Base-by-base conservation (phyloP, 306 rosid genomes). In the Medicago ruthenica region DNA sequence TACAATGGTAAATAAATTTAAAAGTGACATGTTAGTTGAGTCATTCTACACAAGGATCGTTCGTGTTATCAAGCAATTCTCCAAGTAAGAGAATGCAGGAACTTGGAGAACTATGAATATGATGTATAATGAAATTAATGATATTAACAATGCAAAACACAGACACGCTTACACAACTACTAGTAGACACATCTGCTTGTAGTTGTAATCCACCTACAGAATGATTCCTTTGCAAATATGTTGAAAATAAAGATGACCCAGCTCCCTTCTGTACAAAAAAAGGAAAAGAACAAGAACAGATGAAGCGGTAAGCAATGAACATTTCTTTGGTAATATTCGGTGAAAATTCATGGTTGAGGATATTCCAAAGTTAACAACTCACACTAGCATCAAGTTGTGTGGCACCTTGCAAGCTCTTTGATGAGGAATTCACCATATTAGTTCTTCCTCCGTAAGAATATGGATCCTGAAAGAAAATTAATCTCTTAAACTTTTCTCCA, bases 381-480 rank as follows among this genome's bases (percentile, higher is more conserved):
- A 89, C 95, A 41, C 50, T 44, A 34, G 59, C 40, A 27, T 67
- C 75, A 74, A 18, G 42, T 27, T 80, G 81, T 61, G n/a, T 24
- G 18, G 42, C 78, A 68, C 79, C 89, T 31, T 40, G 86, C 57
- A 64, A 70, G 81, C 70, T 67, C 82, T 65, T 68, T 1, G 83
- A 74, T 51, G 84, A 73, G 58, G 86, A 70, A 73, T 47, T 84
- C 55, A 8, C 36, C 40, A 80, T 80, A 15, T 27, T 67, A 54
- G 79, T 42, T 63, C 58, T 67, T 45, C 76, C 87, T 74, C 44
- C 59, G 71, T 85, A 74, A 68, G 81, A 78, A 65, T 9, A 65
- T 15, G 94, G 94, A 71, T 89, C 85, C 98, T 91, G 92, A 74
- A 80, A 79, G 70, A 76, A 78, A 79, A 72, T 53, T 50, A 47